phyloP scores from a whole-genome alignment of 352 stramenopile species.

The Pythium dissimile region DNA sequence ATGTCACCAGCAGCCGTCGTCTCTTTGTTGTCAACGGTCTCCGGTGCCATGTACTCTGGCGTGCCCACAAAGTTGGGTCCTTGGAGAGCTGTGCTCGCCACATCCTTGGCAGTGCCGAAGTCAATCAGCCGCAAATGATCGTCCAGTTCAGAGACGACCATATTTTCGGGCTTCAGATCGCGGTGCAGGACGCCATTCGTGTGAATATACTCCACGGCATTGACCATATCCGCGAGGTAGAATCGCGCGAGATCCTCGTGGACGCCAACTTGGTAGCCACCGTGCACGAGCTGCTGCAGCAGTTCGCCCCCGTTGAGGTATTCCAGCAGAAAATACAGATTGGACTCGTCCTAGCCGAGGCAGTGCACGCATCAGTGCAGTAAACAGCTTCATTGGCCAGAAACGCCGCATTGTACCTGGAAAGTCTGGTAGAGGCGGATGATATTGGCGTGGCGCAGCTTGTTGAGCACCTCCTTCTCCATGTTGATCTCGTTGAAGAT shows the following conservation, averaged over 20 bases:
- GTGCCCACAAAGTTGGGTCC: conserved; percentile 88
- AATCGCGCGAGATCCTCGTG: conserved; percentile 80
- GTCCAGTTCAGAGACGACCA: conserved; percentile 76
- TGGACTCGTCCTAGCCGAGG: conserved; percentile 71
- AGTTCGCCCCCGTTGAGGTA: conserved; percentile 91
- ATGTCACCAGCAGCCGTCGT: conserved; percentile 56
- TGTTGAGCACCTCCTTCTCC: conserved; percentile 94
- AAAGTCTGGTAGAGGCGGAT: conserved; percentile 95
- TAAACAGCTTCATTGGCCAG: background rate
- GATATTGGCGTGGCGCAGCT: conserved; percentile 89
- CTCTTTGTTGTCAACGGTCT: conserved; percentile 83
- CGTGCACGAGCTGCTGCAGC: conserved; percentile 86
- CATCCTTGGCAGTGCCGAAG: conserved; percentile 82
- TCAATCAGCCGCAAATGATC: conserved; percentile 77
- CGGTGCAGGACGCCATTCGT: conserved; percentile 90
- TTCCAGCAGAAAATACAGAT: conserved; percentile 97
- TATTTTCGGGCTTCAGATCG: conserved; percentile 95
- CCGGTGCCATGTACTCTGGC: conserved; percentile 85
- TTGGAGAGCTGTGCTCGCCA: conserved; percentile 53
- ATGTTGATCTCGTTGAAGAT: conserved; percentile 99
- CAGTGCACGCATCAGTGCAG: background rate
- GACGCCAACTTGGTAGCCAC: conserved; percentile 68
- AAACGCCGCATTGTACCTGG: conserved; percentile 72
- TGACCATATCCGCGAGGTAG: conserved; percentile 86
- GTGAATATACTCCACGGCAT: conserved; percentile 94